Conservation (phyloP, 2,329 filamentous ascomycete species). For the Polychaeton citri region DNA sequence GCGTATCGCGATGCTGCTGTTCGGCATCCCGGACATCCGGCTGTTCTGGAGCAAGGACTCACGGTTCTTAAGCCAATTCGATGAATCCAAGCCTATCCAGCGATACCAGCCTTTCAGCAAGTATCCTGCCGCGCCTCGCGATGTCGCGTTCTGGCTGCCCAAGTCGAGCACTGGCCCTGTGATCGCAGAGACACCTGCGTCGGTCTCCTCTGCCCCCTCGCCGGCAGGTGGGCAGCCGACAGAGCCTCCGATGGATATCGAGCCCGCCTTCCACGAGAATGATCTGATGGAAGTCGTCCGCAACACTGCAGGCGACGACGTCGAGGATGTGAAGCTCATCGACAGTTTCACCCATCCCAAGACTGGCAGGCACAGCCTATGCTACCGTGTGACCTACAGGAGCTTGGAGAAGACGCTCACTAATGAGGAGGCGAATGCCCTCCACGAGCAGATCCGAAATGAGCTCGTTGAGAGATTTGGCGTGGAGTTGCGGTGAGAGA, state of each 20-base stretch:
- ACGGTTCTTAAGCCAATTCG: constrained; percentile 79
- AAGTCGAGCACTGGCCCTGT: constrained; percentile 10
- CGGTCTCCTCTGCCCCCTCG: constrained; percentile 18
- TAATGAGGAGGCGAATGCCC: constrained; percentile 61
- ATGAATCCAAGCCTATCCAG: constrained; percentile 32
- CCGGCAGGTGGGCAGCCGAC: constrained; percentile 22
- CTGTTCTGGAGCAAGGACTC: constrained; percentile 86
- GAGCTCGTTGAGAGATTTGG: constrained; percentile 58
- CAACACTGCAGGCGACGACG: constrained; percentile 64
- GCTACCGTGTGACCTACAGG: constrained; percentile 87
- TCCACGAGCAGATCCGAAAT: constrained; percentile 56
- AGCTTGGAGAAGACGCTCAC: constrained; percentile 84
- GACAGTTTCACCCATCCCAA: constrained; percentile 85
- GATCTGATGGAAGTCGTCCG: constrained; percentile 95
- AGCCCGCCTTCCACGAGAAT: constrained; percentile 66
- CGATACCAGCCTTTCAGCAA: constrained; percentile 83
- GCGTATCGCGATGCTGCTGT: constrained; percentile 92
- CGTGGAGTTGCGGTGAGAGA: constrained; percentile 65
- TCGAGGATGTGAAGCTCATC: constrained; percentile 74
- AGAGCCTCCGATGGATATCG: constrained; percentile 20
- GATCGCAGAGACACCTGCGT: constrained; percentile 17
- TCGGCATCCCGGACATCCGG: constrained; percentile 89
- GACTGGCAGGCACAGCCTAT: constrained; percentile 69
- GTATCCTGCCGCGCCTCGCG: constrained; percentile 77
- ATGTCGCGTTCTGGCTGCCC: constrained; percentile 83